Base-by-base conservation (phyloP, 139 green algal genomes). In the Chlamydomonas incerta region DNA sequence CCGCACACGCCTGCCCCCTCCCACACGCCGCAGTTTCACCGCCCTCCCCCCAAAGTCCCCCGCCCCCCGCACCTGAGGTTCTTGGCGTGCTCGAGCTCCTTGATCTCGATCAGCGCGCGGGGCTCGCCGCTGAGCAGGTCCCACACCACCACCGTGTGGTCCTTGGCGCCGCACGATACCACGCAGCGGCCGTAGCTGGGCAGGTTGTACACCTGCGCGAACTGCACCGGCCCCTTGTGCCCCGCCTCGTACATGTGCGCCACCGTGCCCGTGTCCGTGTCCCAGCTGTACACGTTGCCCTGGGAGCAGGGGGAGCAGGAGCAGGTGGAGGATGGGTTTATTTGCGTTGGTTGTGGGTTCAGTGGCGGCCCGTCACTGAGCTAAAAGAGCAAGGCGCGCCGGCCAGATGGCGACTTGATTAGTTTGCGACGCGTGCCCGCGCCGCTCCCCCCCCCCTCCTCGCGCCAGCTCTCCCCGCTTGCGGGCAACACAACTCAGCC, bases 71-170 rank as follows among this genome's bases (percentile, higher is more conserved):
- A 50, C 41, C 71, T 69, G 35, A 92, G 76, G 77, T 90, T 92
- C 82, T 92, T 92, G n/a, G 89, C 86, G 67, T 90, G 86, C 46
- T 88, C 86, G 50, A 92, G 82, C 76, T 92, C 89, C n/a, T 88
- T 80, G 31, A 92, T 79, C 66, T 84, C 81, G 73, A 87, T 81
- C 46, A 79, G 74, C 15, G 57, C 70, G 57, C 71, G 84, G 20
- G 67, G 68, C 68, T 77, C 80, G 20, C 68, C 80, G 34, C 8
- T 70, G 17, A 81, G 57, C 60, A 82, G 60, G 82, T 87, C 82
- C 82, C 82, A 87, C 34, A 87, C 71, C 71, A 82, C 89, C 35
- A 92, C 83, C 0, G 86, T 90, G 76, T 92, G 89, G 65, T 92
- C 88, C 24, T 76, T 81, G 28, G 86, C 82, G 6, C 89, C 89